Percentiles rank a stretch among this genome's conserved stretches.
Evolutionary conservation across 441 rosid species (phyloP).

Genomic region (Erysimum pusillum): DNA sequence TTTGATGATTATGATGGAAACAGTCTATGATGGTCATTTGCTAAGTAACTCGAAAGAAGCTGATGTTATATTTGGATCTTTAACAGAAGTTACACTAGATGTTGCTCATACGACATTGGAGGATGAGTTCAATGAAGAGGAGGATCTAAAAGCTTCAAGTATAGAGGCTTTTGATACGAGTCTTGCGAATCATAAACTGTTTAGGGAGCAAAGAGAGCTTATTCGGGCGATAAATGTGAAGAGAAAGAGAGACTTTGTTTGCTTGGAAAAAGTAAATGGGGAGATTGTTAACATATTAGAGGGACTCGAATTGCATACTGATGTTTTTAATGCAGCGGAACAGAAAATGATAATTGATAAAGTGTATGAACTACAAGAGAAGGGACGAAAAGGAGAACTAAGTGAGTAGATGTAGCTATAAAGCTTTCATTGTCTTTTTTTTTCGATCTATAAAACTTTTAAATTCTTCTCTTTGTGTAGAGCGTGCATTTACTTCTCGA

Average conservation of each 20-base stretch:
- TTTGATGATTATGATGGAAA: too few species aligned
- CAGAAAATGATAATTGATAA: slow-evolving; percentile 79
- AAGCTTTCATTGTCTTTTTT: background rate
- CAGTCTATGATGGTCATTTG: slow-evolving; percentile 39
- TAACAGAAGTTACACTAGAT: slow-evolving; percentile 53
- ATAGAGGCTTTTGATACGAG: slow-evolving; percentile 44
- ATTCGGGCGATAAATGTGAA: slow-evolving; percentile 70
- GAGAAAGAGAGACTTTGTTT: slow-evolving; percentile 75
- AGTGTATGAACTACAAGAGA: slow-evolving; percentile 61
- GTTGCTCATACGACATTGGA: slow-evolving; percentile 71
- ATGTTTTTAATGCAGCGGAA: slow-evolving; percentile 80
- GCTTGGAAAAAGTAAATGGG: slow-evolving; percentile 72
- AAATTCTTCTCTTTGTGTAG: slow-evolving; percentile 44
- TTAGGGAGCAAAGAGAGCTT: slow-evolving; percentile 67
- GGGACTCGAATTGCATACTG: slow-evolving; percentile 79
- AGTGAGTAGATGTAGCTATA: slow-evolving; percentile 54
- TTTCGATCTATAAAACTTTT: background rate
- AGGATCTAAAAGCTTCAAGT: slow-evolving; percentile 44
- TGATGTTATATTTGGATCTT: slow-evolving; percentile 45
- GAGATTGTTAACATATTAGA: slow-evolving; percentile 71
- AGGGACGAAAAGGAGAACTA: slow-evolving; percentile 68
- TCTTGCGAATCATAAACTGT: slow-evolving; percentile 59
- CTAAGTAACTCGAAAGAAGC: slow-evolving; percentile 62
- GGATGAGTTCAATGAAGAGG: slow-evolving; percentile 77
- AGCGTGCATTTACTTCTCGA: slow-evolving; percentile 73